Evolutionary conservation across 768 basidiomycete species (phyloP).

Genomic region (Leucocoprinus leucothites): DNA sequence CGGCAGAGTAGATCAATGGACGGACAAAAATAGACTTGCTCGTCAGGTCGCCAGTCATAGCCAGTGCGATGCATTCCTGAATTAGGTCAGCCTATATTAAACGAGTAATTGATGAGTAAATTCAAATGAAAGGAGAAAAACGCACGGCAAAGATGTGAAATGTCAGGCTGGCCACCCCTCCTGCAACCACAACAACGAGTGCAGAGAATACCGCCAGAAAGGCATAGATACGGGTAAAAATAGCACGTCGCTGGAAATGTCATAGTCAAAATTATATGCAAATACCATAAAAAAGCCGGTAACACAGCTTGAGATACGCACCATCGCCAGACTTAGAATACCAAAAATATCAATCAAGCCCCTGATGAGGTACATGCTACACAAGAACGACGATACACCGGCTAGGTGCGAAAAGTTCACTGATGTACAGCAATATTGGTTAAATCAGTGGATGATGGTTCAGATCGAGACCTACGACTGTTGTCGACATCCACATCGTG

Average conservation of each 20-base stretch:
- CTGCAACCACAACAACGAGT: conserved; percentile 31
- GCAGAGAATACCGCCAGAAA: conserved; percentile 34
- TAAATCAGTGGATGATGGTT: neutral
- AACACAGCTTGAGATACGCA: conserved; percentile 10
- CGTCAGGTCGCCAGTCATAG: conserved; percentile 27
- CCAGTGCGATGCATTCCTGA: conserved; percentile 31
- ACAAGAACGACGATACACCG: conserved; percentile 34
- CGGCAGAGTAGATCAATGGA: neutral
- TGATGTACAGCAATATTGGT: neutral
- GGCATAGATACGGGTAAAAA: conserved; percentile 25
- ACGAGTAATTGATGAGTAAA: neutral
- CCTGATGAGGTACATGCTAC: conserved; percentile 32
- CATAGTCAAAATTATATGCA: neutral
- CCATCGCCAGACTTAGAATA: conserved; percentile 27
- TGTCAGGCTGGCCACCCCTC: conserved; percentile 31
- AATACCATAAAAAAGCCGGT: conserved; percentile 10
- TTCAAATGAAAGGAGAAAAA: conserved; percentile 1
- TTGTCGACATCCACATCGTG: conserved; percentile 33
- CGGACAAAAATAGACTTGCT: conserved; percentile 38
- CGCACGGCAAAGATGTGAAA: conserved; percentile 38
- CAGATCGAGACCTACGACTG: conserved; percentile 15
- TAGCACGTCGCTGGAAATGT: conserved; percentile 23
- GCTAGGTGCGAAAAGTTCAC: conserved; percentile 21
- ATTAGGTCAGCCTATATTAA: conserved; percentile 33
- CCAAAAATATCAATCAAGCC: conserved; percentile 29